A percentile compares a stretch with the other conserved stretches of the same genome.
Conservation (phyloP, 2,329 filamentous ascomycete genomes). For the Fusarium sp. region DNA sequence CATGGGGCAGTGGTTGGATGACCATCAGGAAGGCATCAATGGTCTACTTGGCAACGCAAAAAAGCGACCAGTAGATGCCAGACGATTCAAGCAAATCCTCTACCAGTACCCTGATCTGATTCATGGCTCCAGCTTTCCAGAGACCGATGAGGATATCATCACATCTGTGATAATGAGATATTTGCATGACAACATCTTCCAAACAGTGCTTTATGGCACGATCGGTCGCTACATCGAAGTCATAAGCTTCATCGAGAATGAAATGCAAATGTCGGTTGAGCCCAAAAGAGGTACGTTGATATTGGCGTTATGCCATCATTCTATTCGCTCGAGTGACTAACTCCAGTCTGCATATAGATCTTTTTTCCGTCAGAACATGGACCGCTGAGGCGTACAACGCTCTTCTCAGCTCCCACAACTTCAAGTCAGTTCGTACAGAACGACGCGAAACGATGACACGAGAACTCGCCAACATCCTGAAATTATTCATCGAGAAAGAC, state of each 20-base stretch:
- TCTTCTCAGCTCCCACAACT: constrained; percentile 49
- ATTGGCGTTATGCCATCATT: too few relatives aligned
- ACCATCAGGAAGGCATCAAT: constrained; percentile 44
- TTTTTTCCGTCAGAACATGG: constrained; percentile 54
- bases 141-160: constrained; percentile 55
- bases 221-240: constrained; percentile 41
- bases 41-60: constrained; percentile 34
- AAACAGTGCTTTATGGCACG: constrained; percentile 49
- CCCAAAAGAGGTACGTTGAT: constrained; percentile 52
- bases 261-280: constrained; percentile 52
- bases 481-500: constrained; percentile 47
- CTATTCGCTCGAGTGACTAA: too few relatives aligned
- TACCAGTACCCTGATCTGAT: constrained; percentile 50
- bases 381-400: constrained; percentile 54
- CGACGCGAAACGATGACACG: constrained; percentile 46
- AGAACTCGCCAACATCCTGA: constrained; percentile 47
- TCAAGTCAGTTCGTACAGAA: constrained; percentile 41
- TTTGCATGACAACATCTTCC: constrained; percentile 53
- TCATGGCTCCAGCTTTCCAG: constrained; percentile 50
- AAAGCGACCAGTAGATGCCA: constrained; percentile 44
- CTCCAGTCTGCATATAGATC: constrained; percentile 42
- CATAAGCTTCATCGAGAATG: constrained; percentile 51
- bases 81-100: constrained; percentile 45
- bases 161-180: constrained; percentile 52
- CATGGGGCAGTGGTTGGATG: constrained; percentile 49